These are phyloP conservation scores for Diaporthe amygdali DNA, from an alignment of 2,329 filamentous ascomycete genomes.

Conservation along the genomic window DNA sequence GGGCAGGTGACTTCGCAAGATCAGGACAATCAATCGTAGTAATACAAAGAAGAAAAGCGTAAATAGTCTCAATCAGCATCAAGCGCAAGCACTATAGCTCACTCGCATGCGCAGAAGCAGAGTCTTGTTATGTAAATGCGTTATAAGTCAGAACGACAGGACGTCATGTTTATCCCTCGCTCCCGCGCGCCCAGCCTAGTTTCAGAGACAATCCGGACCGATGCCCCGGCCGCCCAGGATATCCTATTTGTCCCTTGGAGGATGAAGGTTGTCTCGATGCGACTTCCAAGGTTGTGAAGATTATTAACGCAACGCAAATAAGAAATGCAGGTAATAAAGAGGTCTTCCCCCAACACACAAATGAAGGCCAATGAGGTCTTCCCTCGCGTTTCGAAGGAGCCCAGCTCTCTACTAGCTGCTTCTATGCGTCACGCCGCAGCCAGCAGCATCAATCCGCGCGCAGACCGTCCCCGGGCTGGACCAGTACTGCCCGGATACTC, in stretches of 20 bases:
- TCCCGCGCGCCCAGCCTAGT: neutral
- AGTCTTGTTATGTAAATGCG: neutral
- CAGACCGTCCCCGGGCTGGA: neutral
- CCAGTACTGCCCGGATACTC: neutral
- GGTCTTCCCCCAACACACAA: neutral
- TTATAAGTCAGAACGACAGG: neutral
- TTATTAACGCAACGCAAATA: neutral
- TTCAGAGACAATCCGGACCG: slow-evolving; percentile 1
- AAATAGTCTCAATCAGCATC: neutral
- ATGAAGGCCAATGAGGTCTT: neutral
- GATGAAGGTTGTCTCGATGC: neutral
- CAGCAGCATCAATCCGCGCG: neutral
- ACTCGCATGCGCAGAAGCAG: neutral
- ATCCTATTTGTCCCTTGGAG: neutral
- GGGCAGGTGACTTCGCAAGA: neutral
- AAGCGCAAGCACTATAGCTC: neutral
- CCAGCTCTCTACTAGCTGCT: neutral
- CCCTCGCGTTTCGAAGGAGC: neutral
- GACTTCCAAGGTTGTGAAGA: neutral
- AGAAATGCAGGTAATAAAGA: neutral
- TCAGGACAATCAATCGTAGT: neutral
- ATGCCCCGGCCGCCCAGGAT: neutral
- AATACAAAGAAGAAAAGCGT: neutral
- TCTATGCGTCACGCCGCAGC: neutral
- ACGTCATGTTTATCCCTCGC: neutral